Percentiles rank a stretch among this genome's conserved stretches.
phyloP scores from a whole-genome alignment of 768 basidiomycete genomes.

The Leucocoprinus sp. region DNA sequence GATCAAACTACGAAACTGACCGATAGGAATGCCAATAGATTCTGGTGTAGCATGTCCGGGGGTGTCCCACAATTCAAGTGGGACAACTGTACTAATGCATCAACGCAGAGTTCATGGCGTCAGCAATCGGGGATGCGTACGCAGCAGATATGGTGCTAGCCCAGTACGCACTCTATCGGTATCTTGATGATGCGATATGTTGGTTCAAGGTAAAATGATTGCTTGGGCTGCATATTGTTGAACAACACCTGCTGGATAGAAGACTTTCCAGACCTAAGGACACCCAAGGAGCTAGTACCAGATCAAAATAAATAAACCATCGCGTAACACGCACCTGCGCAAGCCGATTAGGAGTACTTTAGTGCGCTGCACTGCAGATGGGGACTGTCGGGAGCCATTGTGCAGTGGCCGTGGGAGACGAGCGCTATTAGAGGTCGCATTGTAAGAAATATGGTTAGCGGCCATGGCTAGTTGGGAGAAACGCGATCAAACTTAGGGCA shows the following conservation, averaged over 20 bases:
- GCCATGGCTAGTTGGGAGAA: conserved; percentile 7
- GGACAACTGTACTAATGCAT: conserved; percentile 70
- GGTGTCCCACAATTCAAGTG: conserved; percentile 93
- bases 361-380: conserved; percentile 35
- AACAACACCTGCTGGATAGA: conserved; percentile 91
- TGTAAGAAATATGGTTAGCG: conserved; percentile 21
- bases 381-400: conserved; percentile 21
- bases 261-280: conserved; percentile 78
- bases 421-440: conserved; percentile 23
- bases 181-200: conserved; percentile 73
- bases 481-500: background rate
- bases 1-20: conserved; percentile 76
- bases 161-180: conserved; percentile 62
- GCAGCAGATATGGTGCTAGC: background rate
- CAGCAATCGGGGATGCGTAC: conserved; percentile 10
- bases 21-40: conserved; percentile 65
- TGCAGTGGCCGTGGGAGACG: conserved; percentile 18
- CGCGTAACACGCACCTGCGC: conserved; percentile 39
- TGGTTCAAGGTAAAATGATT: conserved; percentile 85
- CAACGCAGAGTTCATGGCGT: conserved; percentile 11
- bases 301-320: background rate
- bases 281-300: conserved; percentile 4
- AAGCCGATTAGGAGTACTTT: conserved; percentile 70
- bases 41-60: conserved; percentile 81
- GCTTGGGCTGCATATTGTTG: conserved; percentile 70